A percentile compares a stretch with the other conserved stretches of the same genome.
phyloP scores from a whole-genome alignment of 2,329 filamentous ascomycete genomes.

The Penicillium sp. region DNA sequence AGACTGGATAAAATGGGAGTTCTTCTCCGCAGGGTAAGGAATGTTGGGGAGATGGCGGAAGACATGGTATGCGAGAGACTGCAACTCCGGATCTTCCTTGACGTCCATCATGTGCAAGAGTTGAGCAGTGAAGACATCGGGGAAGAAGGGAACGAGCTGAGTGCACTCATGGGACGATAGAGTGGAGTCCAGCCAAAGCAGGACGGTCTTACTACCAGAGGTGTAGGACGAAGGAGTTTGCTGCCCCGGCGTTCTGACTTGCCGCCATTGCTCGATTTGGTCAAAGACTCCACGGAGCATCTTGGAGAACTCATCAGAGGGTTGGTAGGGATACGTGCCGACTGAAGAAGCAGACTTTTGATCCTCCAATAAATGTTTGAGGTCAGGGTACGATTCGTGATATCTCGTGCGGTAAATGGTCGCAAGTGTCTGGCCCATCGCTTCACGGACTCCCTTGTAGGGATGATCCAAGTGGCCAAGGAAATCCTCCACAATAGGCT shows the following conservation, averaged over 20 bases:
- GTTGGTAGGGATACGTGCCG: slow-evolving; percentile 80
- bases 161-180: slow-evolving; percentile 91
- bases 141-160: slow-evolving; percentile 88
- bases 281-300: slow-evolving; percentile 75
- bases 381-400: slow-evolving; percentile 87
- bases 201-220: slow-evolving; percentile 90
- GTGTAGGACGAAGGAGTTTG: slow-evolving; percentile 95
- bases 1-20: slow-evolving; percentile 78
- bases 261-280: slow-evolving; percentile 82
- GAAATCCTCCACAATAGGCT: slow-evolving; percentile 87
- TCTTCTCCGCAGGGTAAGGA: slow-evolving; percentile 83
- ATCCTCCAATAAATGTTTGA: slow-evolving; percentile 70
- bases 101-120: slow-evolving; percentile 99
- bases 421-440: slow-evolving; percentile 86
- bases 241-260: slow-evolving; percentile 79
- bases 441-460: slow-evolving; percentile 95
- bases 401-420: slow-evolving; percentile 89
- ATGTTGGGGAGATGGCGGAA: slow-evolving; percentile 97
- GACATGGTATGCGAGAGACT: slow-evolving; percentile 91
- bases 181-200: slow-evolving; percentile 91
- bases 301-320: slow-evolving; percentile 69
- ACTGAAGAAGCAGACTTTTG: slow-evolving; percentile 82
- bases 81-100: slow-evolving; percentile 95
- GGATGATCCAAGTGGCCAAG: slow-evolving; percentile 91
- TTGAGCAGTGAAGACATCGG: slow-evolving; percentile 83